Evolutionary conservation across 768 basidiomycete genomes (phyloP).

Genomic region (Kwoniella sp.): DNA sequence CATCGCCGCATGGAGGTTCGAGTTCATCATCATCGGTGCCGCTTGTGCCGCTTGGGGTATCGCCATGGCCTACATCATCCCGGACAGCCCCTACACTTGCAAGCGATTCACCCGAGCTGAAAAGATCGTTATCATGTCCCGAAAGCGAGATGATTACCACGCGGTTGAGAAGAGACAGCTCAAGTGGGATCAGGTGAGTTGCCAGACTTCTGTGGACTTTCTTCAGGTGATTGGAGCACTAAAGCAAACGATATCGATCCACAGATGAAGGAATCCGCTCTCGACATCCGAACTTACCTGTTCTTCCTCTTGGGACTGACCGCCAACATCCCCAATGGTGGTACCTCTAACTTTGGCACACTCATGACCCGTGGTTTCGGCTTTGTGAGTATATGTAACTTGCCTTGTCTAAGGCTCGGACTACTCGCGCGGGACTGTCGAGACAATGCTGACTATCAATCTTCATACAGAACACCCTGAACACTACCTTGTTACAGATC

Average conservation of each 20-base stretch:
- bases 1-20: conserved; percentile 48
- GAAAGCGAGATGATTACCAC: conserved; percentile 41
- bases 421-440: too few relatives aligned
- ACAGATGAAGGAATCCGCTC: conserved; percentile 26
- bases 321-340: conserved; percentile 34
- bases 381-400: neutral
- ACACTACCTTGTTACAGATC: conserved; percentile 17
- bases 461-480: conserved; percentile 4
- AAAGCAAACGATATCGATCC: neutral
- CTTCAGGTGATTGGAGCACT: conserved; percentile 21
- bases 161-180: conserved; percentile 32
- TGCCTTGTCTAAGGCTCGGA: too few relatives aligned
- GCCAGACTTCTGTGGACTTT: conserved; percentile 26
- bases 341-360: conserved; percentile 21
- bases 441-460: too few relatives aligned
- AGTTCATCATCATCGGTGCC: conserved; percentile 53
- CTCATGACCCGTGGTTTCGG: conserved; percentile 20
- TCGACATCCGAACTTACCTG: conserved; percentile 30
- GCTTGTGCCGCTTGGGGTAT: conserved; percentile 43
- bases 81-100: conserved; percentile 44
- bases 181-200: conserved; percentile 30
- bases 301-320: conserved; percentile 40
- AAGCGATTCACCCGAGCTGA: conserved; percentile 43
- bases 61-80: conserved; percentile 41
- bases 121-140: conserved; percentile 40